Base-by-base conservation (phyloP, 2,329 filamentous ascomycete genomes). In the Chrysosphaeria jannelii region DNA sequence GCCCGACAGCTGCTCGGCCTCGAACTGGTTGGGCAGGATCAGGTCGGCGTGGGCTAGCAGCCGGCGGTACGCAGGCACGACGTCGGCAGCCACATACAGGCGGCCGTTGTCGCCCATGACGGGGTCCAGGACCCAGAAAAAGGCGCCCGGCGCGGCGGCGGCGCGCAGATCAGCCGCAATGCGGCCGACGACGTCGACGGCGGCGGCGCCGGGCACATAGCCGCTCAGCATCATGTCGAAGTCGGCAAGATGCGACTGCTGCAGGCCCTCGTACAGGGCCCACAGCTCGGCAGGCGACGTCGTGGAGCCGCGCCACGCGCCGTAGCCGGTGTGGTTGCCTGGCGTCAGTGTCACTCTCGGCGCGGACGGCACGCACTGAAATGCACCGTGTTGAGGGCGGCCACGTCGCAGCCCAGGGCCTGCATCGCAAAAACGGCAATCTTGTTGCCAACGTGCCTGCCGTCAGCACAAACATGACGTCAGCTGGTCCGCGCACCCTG, bases 91-190 rank as follows among this genome's bases (percentile, higher is more conserved):
- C 6, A 97, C 81, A 39, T 97, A 97, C 8, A 97, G 53, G 33
- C 59, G 63, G 23, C 78, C 85, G 36, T 91, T 78, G 40, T 97
- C 85, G 14, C 85, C 85, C 85, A 97, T 97, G 22, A 97, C 85
- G 0, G 88, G 85, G 41, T 97, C 85, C 13, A 97, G 56, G 3
- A 90, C 75, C 81, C 81, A 93, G 46, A 93, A 93, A 48, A 93
- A 90, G 21, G 57, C 63, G 1, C 76, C 72, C 0, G 71, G 66
- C 5, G 68, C 63, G 9, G 47, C 49, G 17, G 47, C 49, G 2
- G 60, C 53, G 39, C 69, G 71, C 29, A 91, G 53, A 35, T 90
- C 76, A 31, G 66, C 55, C 8, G 63, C 85, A 32, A 97, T 90
- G 26, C 55, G 53, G 6, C 81, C 85, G 2, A 93, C 72, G 6